Percentiles rank a stretch among this genome's conserved stretches.
These are phyloP conservation scores for Colletotrichum graminicola DNA, from an alignment of 2,329 filamentous ascomycete genomes.

Conservation along the genomic window DNA sequence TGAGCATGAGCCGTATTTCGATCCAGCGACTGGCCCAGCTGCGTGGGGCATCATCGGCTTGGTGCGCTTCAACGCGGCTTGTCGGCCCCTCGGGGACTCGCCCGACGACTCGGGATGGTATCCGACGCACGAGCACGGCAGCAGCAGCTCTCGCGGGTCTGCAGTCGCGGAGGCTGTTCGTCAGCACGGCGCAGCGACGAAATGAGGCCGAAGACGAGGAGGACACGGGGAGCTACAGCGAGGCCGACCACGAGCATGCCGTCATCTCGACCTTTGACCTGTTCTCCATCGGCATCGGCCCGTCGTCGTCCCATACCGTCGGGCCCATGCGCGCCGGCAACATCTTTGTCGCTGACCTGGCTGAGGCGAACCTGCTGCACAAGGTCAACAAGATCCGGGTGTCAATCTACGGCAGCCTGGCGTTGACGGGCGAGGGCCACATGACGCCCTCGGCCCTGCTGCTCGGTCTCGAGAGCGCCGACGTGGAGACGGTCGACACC, in stretches of 20 bases:
- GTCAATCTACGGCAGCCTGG: constrained; percentile 63
- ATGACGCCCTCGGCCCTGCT: constrained; percentile 65
- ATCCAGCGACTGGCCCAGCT: constrained; percentile 37
- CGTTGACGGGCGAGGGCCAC: constrained; percentile 64
- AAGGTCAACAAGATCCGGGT: constrained; percentile 62
- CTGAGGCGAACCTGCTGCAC: constrained; percentile 58
- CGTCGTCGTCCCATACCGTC: constrained; percentile 64
- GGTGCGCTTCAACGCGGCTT: constrained; percentile 38
- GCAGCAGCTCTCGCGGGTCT: background rate
- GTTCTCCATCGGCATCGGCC: constrained; percentile 65
- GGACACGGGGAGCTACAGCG: constrained; percentile 58
- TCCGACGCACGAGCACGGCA: background rate
- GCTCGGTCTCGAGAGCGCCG: constrained; percentile 62
- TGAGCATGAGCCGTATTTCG: constrained; percentile 30
- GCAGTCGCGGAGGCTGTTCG: constrained; percentile 15
- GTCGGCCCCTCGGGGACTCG: constrained; percentile 13
- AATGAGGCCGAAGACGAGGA: constrained; percentile 48
- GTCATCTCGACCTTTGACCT: constrained; percentile 66
- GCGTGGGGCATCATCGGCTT: constrained; percentile 35
- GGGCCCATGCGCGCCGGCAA: constrained; percentile 65
- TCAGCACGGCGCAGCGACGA: constrained; percentile 26
- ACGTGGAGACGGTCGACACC: constrained; percentile 64
- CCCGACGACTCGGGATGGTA: constrained; percentile 17
- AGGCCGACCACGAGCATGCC: constrained; percentile 63
- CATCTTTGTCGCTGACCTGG: constrained; percentile 63